Percentiles rank a stretch among this genome's conserved stretches.
These are phyloP conservation scores for Pseudopithomyces chartarum DNA, from an alignment of 2,329 filamentous ascomycete genomes.

Conservation along the genomic window DNA sequence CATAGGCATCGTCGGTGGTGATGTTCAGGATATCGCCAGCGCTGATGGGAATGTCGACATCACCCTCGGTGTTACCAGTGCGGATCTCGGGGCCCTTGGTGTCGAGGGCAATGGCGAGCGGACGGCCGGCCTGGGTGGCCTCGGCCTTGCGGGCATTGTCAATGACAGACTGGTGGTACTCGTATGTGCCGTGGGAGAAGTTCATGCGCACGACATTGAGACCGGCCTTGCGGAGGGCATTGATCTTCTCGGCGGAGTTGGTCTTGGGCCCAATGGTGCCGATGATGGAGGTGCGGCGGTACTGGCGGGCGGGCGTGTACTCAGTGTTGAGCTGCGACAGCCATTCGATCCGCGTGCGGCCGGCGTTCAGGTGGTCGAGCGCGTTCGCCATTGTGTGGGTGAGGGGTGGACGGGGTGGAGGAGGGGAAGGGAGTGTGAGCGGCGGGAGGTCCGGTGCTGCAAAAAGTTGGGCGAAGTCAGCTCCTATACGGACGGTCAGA, in stretches of 20 bases:
- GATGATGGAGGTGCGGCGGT: slow-evolving; percentile 97
- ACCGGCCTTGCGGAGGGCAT: slow-evolving; percentile 85
- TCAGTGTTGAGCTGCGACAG: slow-evolving; percentile 84
- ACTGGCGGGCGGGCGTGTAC: slow-evolving; percentile 83
- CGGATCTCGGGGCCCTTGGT: slow-evolving; percentile 87
- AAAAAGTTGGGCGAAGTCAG: slow-evolving; percentile 6
- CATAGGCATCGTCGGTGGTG: slow-evolving; percentile 94
- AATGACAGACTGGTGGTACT: slow-evolving; percentile 98
- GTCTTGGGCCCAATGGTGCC: slow-evolving; percentile 99
- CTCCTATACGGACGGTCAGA: slow-evolving; percentile 6
- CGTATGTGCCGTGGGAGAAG: slow-evolving; percentile 93
- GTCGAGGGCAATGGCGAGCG: slow-evolving; percentile 91
- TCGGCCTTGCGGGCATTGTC: slow-evolving; percentile 92
- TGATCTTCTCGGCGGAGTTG: slow-evolving; percentile 96
- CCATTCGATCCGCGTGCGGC: slow-evolving; percentile 74
- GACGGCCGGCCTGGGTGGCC: slow-evolving; percentile 75
- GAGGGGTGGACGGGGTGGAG: too few species aligned
- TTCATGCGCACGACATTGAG: slow-evolving; percentile 99
- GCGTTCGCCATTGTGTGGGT: slow-evolving; percentile 66
- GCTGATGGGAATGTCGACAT: slow-evolving; percentile 79
- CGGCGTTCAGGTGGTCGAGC: slow-evolving; percentile 74
- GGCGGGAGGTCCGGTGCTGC: slow-evolving; percentile 10
- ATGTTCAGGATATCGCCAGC: slow-evolving; percentile 89
- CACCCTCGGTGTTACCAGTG: slow-evolving; percentile 73
- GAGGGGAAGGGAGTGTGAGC: too few species aligned